phyloP scores from a whole-genome alignment of 148 eudicot species.

The Camellia sinensis region DNA sequence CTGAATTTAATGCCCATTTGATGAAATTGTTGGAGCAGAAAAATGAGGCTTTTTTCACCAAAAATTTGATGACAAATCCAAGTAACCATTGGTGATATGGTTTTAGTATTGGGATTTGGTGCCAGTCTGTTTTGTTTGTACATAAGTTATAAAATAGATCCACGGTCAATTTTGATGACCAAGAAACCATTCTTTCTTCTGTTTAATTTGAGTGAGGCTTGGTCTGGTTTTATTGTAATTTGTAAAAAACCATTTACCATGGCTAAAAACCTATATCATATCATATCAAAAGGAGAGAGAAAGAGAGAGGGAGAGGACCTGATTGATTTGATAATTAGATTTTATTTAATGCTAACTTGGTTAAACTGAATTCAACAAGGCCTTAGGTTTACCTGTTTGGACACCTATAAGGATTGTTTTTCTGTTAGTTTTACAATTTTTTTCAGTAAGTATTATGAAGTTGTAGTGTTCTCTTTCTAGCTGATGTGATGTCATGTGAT shows the following conservation, averaged over 20 bases:
- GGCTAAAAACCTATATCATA: too few species aligned
- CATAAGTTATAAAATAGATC: not conserved
- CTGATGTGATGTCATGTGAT: slow-evolving; percentile 14
- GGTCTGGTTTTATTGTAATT: not conserved
- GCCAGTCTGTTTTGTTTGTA: too few species aligned
- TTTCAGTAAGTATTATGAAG: not conserved
- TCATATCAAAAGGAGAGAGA: too few species aligned
- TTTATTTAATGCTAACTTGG: not conserved
- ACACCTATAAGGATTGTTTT: not conserved
- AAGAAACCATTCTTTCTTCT: not conserved
- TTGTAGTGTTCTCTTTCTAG: slow-evolving; percentile 6
- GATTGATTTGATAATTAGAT: not conserved
- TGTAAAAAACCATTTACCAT: too few species aligned
- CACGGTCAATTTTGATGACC: not conserved
- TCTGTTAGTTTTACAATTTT: not conserved
- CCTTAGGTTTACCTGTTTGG: not conserved
- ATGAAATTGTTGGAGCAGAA: too few species aligned
- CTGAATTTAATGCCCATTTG: too few species aligned
- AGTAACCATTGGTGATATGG: too few species aligned
- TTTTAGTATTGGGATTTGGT: too few species aligned
- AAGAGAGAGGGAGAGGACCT: not conserved
- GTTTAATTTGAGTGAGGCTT: not conserved
- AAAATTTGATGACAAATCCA: too few species aligned
- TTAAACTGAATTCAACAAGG: not conserved
- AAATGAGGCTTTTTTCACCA: too few species aligned